phyloP scores from a whole-genome alignment of 108 stramenopile genomes.

The Cyclotella kingstonii region DNA sequence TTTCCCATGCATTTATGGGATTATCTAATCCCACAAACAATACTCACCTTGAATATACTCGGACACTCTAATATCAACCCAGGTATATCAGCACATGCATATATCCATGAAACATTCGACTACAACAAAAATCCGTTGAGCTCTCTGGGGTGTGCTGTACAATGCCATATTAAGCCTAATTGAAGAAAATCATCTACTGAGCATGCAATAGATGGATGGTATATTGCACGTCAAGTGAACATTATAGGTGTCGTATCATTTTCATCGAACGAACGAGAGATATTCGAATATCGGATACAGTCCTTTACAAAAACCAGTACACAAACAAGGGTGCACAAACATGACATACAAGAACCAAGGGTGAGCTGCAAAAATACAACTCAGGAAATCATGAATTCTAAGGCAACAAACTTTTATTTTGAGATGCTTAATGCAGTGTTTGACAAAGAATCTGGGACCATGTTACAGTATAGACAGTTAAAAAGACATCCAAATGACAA shows the following conservation, averaged over 20 bases:
- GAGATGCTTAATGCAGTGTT: too few species aligned
- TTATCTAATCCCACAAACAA: background rate
- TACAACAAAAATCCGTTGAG: background rate
- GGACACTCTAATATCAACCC: background rate
- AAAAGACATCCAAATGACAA: too few species aligned
- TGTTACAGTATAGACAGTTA: too few species aligned
- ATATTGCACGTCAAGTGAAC: conserved; percentile 11
- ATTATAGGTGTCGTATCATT: background rate
- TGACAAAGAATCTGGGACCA: too few species aligned
- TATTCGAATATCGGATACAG: background rate
- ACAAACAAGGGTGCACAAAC: too few species aligned
- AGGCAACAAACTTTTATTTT: too few species aligned
- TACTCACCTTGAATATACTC: conserved; percentile 4
- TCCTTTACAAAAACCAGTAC: background rate
- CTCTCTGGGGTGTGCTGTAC: background rate
- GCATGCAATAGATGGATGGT: conserved; percentile 30
- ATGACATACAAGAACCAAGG: too few species aligned
- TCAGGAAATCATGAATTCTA: too few species aligned
- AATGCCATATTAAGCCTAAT: too few species aligned
- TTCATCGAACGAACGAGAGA: background rate
- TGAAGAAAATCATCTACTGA: conserved; percentile 3
- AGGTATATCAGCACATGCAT: background rate
- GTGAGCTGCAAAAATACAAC: too few species aligned
- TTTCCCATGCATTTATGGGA: background rate
- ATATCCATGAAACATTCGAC: conserved; percentile 1